Base-by-base conservation (phyloP, 371 early-diverging fungal genomes). In the Mucor mucedo region DNA sequence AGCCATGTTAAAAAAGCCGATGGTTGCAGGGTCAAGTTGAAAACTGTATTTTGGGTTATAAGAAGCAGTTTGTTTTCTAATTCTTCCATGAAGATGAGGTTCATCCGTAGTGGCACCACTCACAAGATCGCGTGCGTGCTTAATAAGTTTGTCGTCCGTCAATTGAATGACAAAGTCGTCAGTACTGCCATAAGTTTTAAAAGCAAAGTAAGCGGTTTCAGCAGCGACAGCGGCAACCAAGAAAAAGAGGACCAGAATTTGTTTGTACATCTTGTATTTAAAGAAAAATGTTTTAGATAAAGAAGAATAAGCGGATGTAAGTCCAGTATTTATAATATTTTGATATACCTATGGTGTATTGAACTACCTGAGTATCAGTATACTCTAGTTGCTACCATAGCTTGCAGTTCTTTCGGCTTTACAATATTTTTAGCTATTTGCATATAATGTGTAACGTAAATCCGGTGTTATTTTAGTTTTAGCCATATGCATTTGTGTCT, bases 191-290 rank as follows among this genome's bases (percentile, higher is more conserved):
- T 3, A 0, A 16, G 8, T 28, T 8, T 29, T 5, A 9, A 39
- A 40, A 5, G 39, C 7, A 55, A 55, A 55, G 14, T 55, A 55
- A 3, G 55, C 55, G 5, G 39, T 55, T 40, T 55, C 55, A 42
- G 55, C 55, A 41, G 29, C 11, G 11, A 55, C 55, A 27, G 55
- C 35, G 40, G 55, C 41, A 3, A 55, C 16, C 40, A 41, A 55
- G 21, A 55, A 39, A 42, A 10, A n/a, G 6, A 42, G 6, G 11
- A 10, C 42, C 2, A 55, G 28, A 40, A 41, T 28, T 2, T 40
- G 13, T 13, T 55, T 55, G 41, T 40, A 41, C 55, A 55, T 55
- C n/a, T n/a, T n/a, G n/a, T n/a, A n/a, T n/a, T n/a, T n/a, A n/a
- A n/a, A n/a, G n/a, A n/a, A n/a, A n/a, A n/a, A n/a, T n/a, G n/a